A percentile compares a stretch with the other conserved stretches of the same genome.
phyloP scores from a whole-genome alignment of 306 rosid genomes.

The Abrus pulchellus region DNA sequence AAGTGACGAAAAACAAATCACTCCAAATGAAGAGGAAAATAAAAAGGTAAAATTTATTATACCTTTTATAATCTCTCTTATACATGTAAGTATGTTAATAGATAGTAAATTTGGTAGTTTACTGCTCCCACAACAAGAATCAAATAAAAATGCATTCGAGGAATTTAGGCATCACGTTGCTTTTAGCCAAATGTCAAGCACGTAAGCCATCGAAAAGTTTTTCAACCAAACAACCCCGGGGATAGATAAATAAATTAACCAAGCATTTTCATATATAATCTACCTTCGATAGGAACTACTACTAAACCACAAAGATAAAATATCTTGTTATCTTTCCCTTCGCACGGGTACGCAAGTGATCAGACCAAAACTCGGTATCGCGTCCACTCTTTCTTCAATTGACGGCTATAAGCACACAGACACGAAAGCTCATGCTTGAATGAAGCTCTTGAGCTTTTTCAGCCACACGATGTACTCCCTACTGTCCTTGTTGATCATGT shows the following conservation, averaged over 20 bases:
- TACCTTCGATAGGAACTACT: slow-evolving; percentile 22
- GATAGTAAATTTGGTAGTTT: too few relatives aligned
- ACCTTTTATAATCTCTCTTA: too few relatives aligned
- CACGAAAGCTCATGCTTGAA: slow-evolving; percentile 60
- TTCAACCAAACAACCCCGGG: background rate
- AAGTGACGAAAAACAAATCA: background rate
- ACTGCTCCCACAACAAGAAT: too few relatives aligned
- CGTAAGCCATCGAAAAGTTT: background rate
- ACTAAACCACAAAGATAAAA: slow-evolving; percentile 26
- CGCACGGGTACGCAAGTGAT: background rate
- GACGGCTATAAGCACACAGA: background rate
- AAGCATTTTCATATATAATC: slow-evolving; percentile 13
- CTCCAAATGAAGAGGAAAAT: too few relatives aligned
- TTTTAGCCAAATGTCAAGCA: background rate
- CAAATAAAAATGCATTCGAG: too few relatives aligned
- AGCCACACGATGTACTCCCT: slow-evolving; percentile 84
- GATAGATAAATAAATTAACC: slow-evolving; percentile 23
- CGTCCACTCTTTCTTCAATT: slow-evolving; percentile 30
- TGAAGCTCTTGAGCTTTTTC: slow-evolving; percentile 73
- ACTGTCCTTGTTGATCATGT: slow-evolving; percentile 94
- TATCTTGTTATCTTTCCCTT: slow-evolving; percentile 13
- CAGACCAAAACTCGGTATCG: background rate
- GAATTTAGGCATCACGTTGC: too few relatives aligned
- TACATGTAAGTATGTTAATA: too few relatives aligned
- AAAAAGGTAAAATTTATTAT: background rate